phyloP scores from a whole-genome alignment of 129 eudicot species.

The Flaveria robusta region DNA sequence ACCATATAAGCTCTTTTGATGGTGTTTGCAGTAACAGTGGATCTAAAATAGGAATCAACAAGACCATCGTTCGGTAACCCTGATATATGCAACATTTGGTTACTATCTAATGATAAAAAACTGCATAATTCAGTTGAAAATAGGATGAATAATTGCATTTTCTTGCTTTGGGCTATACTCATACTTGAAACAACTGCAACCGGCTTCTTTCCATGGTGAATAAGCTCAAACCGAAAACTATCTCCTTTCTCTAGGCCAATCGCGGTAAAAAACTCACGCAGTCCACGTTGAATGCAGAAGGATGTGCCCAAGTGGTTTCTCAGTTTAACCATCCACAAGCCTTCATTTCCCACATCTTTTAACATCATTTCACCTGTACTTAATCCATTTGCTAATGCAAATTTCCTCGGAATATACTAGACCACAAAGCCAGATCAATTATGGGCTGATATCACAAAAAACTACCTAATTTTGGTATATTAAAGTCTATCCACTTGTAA shows the following conservation, averaged over 20 bases:
- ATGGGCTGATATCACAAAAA: too few relatives aligned
- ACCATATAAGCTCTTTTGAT: slow-evolving; percentile 7
- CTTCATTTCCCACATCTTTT: not conserved
- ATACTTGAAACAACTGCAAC: slow-evolving; percentile 23
- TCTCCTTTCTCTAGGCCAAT: slow-evolving; percentile 8
- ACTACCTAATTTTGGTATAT: too few relatives aligned
- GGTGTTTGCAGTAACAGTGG: slow-evolving; percentile 9
- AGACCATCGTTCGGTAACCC: not conserved
- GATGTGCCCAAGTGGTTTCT: not conserved
- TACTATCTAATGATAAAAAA: not conserved
- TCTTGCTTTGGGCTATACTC: not conserved
- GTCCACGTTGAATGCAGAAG: not conserved
- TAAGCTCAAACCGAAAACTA: slow-evolving; percentile 19
- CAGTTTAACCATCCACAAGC: slow-evolving; percentile 3
- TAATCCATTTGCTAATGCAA: slow-evolving; percentile 21
- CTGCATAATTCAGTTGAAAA: not conserved
- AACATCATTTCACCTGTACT: slow-evolving; percentile 13
- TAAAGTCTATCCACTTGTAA: too few relatives aligned
- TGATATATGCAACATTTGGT: not conserved
- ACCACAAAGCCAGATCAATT: not conserved
- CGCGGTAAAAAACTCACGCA: not conserved
- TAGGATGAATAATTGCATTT: not conserved
- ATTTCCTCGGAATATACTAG: not conserved
- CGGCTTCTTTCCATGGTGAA: slow-evolving; percentile 7
- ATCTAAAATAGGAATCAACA: not conserved